Evolutionary conservation across 805 yeast species (phyloP).

Genomic region (Barnettozyma sp.): DNA sequence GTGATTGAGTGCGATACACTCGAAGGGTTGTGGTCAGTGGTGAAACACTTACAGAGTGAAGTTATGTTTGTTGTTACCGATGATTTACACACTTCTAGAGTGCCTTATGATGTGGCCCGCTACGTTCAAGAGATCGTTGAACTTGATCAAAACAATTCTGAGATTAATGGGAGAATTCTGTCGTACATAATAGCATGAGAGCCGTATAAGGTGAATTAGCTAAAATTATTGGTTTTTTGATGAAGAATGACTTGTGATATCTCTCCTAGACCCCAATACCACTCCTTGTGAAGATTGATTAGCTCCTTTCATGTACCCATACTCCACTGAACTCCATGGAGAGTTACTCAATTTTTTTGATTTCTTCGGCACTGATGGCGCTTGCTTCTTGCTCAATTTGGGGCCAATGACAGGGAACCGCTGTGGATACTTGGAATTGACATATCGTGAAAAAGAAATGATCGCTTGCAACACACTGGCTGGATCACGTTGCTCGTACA

Average conservation of each 20-base stretch:
- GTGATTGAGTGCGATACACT: conserved; percentile 36
- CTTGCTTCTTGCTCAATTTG: conserved; percentile 40
- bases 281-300: conserved; percentile 46
- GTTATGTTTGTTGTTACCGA: conserved; percentile 24
- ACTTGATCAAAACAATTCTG: conserved; percentile 20
- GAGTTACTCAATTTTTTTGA: conserved; percentile 36
- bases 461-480: conserved; percentile 71
- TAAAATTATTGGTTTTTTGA: not conserved
- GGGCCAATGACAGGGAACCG: conserved; percentile 55
- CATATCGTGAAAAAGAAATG: conserved; percentile 65
- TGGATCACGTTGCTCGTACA: conserved; percentile 68
- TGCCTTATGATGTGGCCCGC: conserved; percentile 29
- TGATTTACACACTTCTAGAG: conserved; percentile 21
- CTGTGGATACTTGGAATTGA: conserved; percentile 47
- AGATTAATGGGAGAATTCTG: conserved; percentile 21
- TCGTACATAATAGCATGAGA: conserved; percentile 18
- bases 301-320: conserved; percentile 55
- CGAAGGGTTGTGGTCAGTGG: conserved; percentile 47
- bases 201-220: not conserved
- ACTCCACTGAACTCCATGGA: conserved; percentile 50
- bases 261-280: conserved; percentile 46
- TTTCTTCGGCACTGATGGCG: conserved; percentile 46
- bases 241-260: conserved; percentile 29
- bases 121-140: conserved; percentile 24
- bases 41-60: conserved; percentile 42